Evolutionary conservation across 2,329 filamentous ascomycete species (phyloP), one percentile per base, ranked within the genome.

Genomic region (Pyrenophora seminiperda): DNA sequence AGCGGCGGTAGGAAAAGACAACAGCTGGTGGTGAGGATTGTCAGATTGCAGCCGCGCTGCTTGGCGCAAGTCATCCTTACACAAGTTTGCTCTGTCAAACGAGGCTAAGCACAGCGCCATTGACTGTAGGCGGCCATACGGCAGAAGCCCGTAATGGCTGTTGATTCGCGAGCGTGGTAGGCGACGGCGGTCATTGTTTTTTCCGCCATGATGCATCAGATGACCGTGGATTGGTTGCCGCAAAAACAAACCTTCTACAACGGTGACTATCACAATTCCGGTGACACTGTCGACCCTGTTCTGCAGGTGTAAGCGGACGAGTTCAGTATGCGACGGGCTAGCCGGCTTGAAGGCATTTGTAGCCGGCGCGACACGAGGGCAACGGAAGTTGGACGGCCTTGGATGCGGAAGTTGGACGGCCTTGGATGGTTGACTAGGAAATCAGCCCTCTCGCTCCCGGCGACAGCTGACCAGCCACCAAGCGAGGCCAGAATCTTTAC

Each of bases 231-330:
- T 51, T 61, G 58, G 56, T 40, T 49, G 53, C 58, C 54, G 47
- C 45, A 59, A 66, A 65, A 63, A 62, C 45, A 38, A 57, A 54
- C 24, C 44, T 30, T 42, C 31, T 54, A 36, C 38, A 62, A 63
- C 58, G 62, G 59, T 44, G 54, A 43, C 47, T 32, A 48, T 40
- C 36, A 24, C 7, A 53, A 59, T 61, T 59, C 54, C 53, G 59
- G 59, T 58, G 58, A 63, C 57, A 57, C 61, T 59, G 46, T 30
- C 24, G 24, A 10, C 7, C 2, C 40, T 46, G 41, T 39, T 38
- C 47, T 34, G 34, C 42, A 52, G 41, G 20, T 41, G 36, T 42
- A 38, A 22, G 34, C 42, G 50, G 33, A 41, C 54, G 48, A 40
- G 38, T 40, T 41, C 40, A 53, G 24, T 45, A 47, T 40, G 33